Conservation (phyloP, 345 rosid genomes). For the Balakata baccata region DNA sequence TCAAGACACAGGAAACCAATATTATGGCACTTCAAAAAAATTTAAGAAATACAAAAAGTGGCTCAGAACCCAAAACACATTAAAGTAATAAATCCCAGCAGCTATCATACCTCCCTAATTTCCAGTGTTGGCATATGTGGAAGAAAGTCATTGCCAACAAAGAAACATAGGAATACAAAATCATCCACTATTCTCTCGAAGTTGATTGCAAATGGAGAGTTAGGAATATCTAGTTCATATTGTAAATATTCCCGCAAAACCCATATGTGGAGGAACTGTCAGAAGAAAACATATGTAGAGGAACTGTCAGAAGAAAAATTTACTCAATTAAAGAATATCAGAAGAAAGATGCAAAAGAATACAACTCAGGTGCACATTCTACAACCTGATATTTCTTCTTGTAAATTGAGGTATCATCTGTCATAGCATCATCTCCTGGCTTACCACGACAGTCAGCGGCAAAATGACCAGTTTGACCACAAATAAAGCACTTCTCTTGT, state of each 20-base stretch:
- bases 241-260: constrained; percentile 87
- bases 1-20: not conserved
- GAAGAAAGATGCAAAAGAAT: not conserved
- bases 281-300: constrained; percentile 56
- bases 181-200: constrained; percentile 92
- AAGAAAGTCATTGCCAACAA: constrained; percentile 98
- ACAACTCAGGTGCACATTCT: constrained; percentile 11
- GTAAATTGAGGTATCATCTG: constrained; percentile 71
- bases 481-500: constrained; percentile 83
- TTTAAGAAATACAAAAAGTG: not conserved
- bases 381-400: constrained; percentile 98
- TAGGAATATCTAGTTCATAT: constrained; percentile 75
- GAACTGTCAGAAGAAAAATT: constrained; percentile 43
- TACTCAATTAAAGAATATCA: not conserved
- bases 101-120: constrained; percentile 77
- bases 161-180: constrained; percentile 95
- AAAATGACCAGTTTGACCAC: constrained; percentile 94
- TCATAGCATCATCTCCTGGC: constrained; percentile 41
- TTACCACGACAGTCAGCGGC: constrained; percentile 91
- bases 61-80: not conserved
- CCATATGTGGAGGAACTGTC: constrained; percentile 91
- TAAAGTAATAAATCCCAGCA: constrained; percentile 4
- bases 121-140: constrained; percentile 99
- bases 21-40: not conserved
- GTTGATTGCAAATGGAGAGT: constrained; percentile 75